Percentiles rank a stretch among this genome's conserved stretches.
Evolutionary conservation across 441 rosid genomes (phyloP).

Genomic region (Erysimum pusillum): DNA sequence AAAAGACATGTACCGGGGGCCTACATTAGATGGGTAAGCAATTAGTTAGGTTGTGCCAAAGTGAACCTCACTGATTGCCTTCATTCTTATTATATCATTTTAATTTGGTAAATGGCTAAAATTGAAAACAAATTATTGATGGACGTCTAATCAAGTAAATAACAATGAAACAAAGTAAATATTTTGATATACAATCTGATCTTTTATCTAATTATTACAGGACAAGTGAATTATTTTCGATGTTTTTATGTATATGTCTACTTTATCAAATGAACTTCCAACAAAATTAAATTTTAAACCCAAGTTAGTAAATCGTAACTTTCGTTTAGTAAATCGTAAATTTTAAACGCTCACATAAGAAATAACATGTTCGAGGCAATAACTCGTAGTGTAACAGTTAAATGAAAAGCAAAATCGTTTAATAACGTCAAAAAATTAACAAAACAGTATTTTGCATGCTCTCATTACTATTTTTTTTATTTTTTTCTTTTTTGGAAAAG

Average conservation of each 20-base stretch:
- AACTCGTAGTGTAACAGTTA: not conserved
- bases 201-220: too few relatives aligned
- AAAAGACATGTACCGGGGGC: constrained; percentile 26
- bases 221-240: too few relatives aligned
- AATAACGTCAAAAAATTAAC: not conserved
- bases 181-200: not conserved
- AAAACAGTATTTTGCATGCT: not conserved
- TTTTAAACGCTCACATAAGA: too few relatives aligned
- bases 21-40: constrained; percentile 5
- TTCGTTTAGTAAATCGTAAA: too few relatives aligned
- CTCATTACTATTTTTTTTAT: not conserved
- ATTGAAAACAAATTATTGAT: too few relatives aligned
- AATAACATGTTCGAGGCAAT: too few relatives aligned
- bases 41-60: constrained; percentile 29
- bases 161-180: not conserved
- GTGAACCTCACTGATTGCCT: constrained; percentile 15
- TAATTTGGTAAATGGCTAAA: too few relatives aligned
- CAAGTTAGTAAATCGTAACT: too few relatives aligned
- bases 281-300: too few relatives aligned
- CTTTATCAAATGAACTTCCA: too few relatives aligned
- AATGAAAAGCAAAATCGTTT: not conserved
- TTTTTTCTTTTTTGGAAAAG: too few relatives aligned
- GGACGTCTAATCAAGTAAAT: not conserved
- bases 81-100: not conserved
- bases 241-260: too few relatives aligned